A percentile compares a stretch with the other conserved stretches of the same genome.
phyloP scores from a whole-genome alignment of 768 basidiomycete species.

The Cystobasidiopsis lactophilus region DNA sequence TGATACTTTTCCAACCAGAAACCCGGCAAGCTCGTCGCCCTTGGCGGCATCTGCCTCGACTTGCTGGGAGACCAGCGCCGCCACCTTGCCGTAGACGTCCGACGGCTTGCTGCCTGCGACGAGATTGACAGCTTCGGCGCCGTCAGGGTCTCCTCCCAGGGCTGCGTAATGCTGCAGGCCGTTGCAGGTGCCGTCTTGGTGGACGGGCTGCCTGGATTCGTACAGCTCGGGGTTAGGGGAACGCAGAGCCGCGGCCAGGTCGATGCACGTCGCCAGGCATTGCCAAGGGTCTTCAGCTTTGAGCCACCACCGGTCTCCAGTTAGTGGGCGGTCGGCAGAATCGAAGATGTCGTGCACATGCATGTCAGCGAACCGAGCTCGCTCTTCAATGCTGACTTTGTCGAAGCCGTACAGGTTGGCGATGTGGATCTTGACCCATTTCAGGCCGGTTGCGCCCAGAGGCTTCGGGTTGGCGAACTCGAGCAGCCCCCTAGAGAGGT shows the following conservation, averaged over 20 bases:
- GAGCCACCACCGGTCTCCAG: conserved; percentile 65
- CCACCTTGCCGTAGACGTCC: conserved; percentile 86
- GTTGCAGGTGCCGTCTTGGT: conserved; percentile 97
- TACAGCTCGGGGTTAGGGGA: conserved; percentile 39
- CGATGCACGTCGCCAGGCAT: conserved; percentile 76
- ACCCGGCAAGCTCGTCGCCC: conserved; percentile 32
- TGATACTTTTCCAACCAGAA: conserved; percentile 55
- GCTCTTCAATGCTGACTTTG: conserved; percentile 81
- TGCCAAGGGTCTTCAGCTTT: conserved; percentile 94
- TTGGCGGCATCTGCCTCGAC: conserved; percentile 20
- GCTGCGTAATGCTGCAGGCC: conserved; percentile 97
- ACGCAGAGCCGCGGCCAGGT: conserved; percentile 57
- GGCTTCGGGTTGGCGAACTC: conserved; percentile 57
- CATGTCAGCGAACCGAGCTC: conserved; percentile 53
- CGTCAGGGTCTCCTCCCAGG: conserved; percentile 69
- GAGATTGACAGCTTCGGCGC: conserved; percentile 82
- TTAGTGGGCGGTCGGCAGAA: conserved; percentile 55
- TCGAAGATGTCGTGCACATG: conserved; percentile 59
- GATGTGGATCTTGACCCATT: conserved; percentile 88
- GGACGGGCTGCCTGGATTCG: conserved; percentile 58
- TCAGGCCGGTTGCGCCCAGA: conserved; percentile 59
- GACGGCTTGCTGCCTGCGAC: conserved; percentile 52
- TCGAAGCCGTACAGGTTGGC: conserved; percentile 85
- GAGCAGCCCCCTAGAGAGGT: conserved; percentile 67
- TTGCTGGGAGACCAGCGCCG: conserved; percentile 39